Evolutionary conservation across 768 basidiomycete genomes (phyloP), one percentile per base, ranked within the genome.

Genomic region (Amanita molliuscula): DNA sequence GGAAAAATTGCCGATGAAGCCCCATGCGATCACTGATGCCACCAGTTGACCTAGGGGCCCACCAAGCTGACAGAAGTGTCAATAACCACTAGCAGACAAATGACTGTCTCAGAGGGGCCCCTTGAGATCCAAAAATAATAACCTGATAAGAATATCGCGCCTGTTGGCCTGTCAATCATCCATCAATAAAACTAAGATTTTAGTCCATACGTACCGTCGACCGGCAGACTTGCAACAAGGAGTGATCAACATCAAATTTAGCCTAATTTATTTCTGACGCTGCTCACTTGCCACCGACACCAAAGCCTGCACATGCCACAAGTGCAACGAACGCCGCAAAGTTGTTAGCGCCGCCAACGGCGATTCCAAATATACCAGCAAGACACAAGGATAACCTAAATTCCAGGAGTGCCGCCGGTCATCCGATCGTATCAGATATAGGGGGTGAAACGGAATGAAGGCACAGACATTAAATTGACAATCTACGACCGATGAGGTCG

Each of bases 1-100:
- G 3, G 78, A 77, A 56, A 73, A 80, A 53, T 73, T 75, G 21
- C 70, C 70, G 29, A 81, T 77, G 55, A 80, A 75, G 0, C 67
- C 75, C 72, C 76, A 81, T 6, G 76, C 73, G 26, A 81, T 65
- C 26, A 74, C 59, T 15, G 72, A 77, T 7, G 76, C 72, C 15
- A 73, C 58, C 7, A 79, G 67, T 64, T 78, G 64, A 29, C 78
- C 71, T 50, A 72, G 42, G 42, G 51, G 77, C 66, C 75, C 77
- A 78, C 73, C 74, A 77, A 20, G 69, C 68, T 15, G 77, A 76
- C 2, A 81, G 70, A 7, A 78, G 63, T 2, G 76, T 74, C 37
- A 80, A 66, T n/a, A 76, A 72, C 69, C 71, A 76, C 64, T 79
- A 63, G 29, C 29, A 35, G 11, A 31, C 2, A 31, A 31, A 31